Percentiles rank a stretch among this genome's conserved stretches.
Evolutionary conservation across 1,284 basidiomycete genomes (phyloP).

Genomic region (Ceratobasidium sp.): DNA sequence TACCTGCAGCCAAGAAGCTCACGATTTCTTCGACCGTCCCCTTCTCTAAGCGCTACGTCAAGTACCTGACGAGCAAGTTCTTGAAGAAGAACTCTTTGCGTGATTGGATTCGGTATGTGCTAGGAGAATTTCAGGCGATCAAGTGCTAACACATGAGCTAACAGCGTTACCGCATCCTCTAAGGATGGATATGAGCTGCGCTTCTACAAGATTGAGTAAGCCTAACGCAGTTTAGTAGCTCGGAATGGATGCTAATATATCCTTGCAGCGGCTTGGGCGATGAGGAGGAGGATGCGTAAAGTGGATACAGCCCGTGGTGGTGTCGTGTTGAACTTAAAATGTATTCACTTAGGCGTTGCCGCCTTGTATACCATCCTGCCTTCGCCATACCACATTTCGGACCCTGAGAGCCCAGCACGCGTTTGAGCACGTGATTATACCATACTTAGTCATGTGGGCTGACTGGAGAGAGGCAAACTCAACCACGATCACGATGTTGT

Average conservation of each 20-base stretch:
- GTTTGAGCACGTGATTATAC: neutral
- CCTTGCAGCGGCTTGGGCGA: conserved; percentile 35
- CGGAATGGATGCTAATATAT: conserved; percentile 1
- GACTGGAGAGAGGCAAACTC: neutral
- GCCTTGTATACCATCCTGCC: conserved; percentile 29
- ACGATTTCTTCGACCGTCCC: conserved; percentile 83
- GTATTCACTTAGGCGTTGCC: conserved; percentile 13
- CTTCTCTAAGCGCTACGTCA: conserved; percentile 92
- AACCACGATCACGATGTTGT: conserved; percentile 24
- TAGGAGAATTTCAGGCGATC: conserved; percentile 41
- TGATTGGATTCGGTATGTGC: conserved; percentile 79
- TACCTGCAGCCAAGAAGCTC: conserved; percentile 75
- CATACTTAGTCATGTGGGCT: conserved; percentile 28
- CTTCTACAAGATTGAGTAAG: conserved; percentile 95
- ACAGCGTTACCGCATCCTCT: conserved; percentile 83
- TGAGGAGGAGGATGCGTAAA: conserved; percentile 41
- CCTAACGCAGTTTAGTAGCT: conserved; percentile 46
- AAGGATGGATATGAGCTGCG: conserved; percentile 91
- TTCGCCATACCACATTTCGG: conserved; percentile 11
- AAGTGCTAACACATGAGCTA: conserved; percentile 56
- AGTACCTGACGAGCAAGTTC: conserved; percentile 96
- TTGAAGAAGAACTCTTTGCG: conserved; percentile 89
- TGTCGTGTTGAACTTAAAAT: conserved; percentile 29
- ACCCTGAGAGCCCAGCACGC: neutral
- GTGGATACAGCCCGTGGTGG: neutral